Conservation (phyloP, 495 filamentous ascomycete genomes). For the Talaromyces ruber region DNA sequence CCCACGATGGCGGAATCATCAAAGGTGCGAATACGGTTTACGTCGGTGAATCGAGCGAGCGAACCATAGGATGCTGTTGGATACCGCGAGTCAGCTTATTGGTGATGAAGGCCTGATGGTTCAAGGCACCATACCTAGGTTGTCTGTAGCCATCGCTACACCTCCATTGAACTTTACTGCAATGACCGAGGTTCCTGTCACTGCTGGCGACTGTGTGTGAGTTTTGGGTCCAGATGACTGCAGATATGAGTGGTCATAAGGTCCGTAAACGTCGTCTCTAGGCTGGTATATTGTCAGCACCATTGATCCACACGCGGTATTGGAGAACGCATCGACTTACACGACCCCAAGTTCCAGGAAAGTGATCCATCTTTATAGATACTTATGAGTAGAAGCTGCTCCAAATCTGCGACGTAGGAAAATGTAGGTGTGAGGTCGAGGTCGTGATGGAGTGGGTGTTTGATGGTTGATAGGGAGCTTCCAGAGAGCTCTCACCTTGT, state of each 20-base stretch:
- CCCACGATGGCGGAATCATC: conserved; percentile 63
- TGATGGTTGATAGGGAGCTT: background rate
- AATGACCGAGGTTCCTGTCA: conserved; percentile 92
- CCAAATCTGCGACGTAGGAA: background rate
- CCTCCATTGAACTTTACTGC: conserved; percentile 93
- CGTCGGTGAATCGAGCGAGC: conserved; percentile 90
- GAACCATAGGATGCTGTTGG: conserved; percentile 87
- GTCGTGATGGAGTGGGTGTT: background rate
- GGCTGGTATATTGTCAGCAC: conserved; percentile 45
- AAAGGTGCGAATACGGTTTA: conserved; percentile 82
- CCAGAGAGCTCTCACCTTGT: conserved; percentile 1
- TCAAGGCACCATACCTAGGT: conserved; percentile 57
- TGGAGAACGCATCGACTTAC: conserved; percentile 44
- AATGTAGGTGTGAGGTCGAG: background rate
- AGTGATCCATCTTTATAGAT: conserved; percentile 69
- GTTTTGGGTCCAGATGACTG: conserved; percentile 61
- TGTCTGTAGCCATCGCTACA: conserved; percentile 93
- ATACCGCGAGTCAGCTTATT: conserved; percentile 1
- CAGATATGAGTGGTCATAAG: conserved; percentile 81
- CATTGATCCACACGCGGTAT: background rate
- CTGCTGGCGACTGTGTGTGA: conserved; percentile 83
- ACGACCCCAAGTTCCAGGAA: conserved; percentile 92
- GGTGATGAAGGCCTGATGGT: conserved; percentile 3
- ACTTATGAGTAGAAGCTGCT: background rate
- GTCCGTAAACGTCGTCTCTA: conserved; percentile 89